Base-by-base conservation (phyloP, 2,329 filamentous ascomycete species). In the Aspergillus pseudoterreus region DNA sequence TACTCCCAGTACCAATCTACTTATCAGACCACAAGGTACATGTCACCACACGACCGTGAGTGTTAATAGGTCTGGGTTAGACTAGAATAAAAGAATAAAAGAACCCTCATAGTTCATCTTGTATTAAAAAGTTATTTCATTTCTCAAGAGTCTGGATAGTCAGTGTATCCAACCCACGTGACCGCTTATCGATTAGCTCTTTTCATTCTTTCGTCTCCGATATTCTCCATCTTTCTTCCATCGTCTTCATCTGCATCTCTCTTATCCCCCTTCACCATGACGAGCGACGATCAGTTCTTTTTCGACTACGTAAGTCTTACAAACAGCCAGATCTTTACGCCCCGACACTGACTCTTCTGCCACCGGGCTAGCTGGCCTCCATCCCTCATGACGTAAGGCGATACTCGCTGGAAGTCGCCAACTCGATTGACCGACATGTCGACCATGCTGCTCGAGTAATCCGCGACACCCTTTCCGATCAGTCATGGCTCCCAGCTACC, bases 381-480 rank as follows among this genome's bases (percentile, higher is more conserved):
- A 78, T 84, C 57, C 79, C 81, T 10, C 76, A 82, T 71, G 84
- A 92, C 63, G 78, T 92, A 67, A 82, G 82, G 55, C 79, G 78
- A 57, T 91, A 90, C 70, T 85, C 87, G 14, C 78, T 80, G 60
- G 81, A 88, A 48, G 80, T 92, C 55, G 90, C 90, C 67, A 86
- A 90, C 57, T 87, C 86, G 59, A 83, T 95, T 68, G 90, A 96
- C 72, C 79, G 81, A 52, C 84, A 91, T 66, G 86, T 96, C 70
- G 90, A 96, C 63, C 78, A 81, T 53, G 84, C 90, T 42, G 88
- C 91, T 49, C 77, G 79, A 33, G 78, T 81, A 35, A 77, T 96
- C 43, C 84, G 88, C 66, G 85, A 90, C 56, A 80, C 80, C 4
- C 77, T 90, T 43, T 81, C 86, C 35, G 78, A 84, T 35, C 80